Percentiles rank a stretch among this genome's conserved stretches.
Conservation (phyloP, 345 rosid genomes). For the Murraya paniculata region DNA sequence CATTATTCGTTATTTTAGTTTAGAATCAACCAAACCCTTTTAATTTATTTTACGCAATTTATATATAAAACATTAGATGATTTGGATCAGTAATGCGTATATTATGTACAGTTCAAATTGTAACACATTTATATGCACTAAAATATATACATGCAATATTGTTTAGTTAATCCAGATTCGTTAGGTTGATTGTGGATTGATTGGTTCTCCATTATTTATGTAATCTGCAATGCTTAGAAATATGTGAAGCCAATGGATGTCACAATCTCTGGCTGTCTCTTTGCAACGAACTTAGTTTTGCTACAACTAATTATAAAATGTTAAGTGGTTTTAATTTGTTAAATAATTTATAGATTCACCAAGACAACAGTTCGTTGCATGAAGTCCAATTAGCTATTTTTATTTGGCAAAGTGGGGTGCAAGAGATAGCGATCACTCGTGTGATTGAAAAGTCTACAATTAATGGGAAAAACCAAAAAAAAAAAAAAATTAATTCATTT, state of each 20-base stretch:
- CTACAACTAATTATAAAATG: neutral
- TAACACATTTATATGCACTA: neutral
- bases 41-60: neutral
- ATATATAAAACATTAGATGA: neutral
- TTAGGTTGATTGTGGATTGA: neutral
- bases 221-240: neutral
- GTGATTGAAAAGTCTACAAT: too few relatives aligned
- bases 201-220: conserved; percentile 2
- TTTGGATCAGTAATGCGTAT: too few relatives aligned
- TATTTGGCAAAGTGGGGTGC: conserved; percentile 4
- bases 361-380: conserved; percentile 20
- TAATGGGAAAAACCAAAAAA: too few relatives aligned
- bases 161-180: neutral
- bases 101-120: neutral
- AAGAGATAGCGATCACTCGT: neutral
- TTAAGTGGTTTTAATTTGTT: neutral
- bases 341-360: neutral
- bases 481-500: too few relatives aligned
- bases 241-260: conserved; percentile 3
- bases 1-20: neutral
- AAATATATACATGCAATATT: neutral
- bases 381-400: neutral
- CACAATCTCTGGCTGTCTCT: conserved; percentile 16
- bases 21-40: neutral
- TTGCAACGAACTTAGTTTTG: conserved; percentile 18